Percentiles rank a stretch among this genome's conserved stretches.
These are phyloP conservation scores for Cladophialophora bantiana DNA, from an alignment of 2,329 filamentous ascomycete species.

Conservation along the genomic window DNA sequence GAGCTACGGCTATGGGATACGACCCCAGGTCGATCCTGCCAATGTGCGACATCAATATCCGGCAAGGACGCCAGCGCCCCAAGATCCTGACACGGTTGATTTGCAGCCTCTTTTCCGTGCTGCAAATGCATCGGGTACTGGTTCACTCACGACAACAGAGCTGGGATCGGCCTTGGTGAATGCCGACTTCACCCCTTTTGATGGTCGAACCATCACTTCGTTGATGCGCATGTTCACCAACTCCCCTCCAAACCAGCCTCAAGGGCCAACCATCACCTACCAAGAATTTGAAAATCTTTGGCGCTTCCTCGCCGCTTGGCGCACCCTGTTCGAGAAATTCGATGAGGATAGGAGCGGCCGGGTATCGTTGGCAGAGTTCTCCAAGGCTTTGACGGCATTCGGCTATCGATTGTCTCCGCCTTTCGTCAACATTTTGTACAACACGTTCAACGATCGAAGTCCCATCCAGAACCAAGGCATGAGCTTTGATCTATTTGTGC, in stretches of 20 bases:
- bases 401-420: conserved; percentile 85
- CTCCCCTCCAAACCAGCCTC: conserved; percentile 35
- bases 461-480: conserved; percentile 66
- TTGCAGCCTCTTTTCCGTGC: conserved; percentile 86
- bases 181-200: conserved; percentile 93
- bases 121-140: conserved; percentile 79
- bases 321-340: conserved; percentile 92
- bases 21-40: conserved; percentile 38
- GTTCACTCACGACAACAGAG: conserved; percentile 84
- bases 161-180: conserved; percentile 92
- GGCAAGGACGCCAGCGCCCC: conserved; percentile 44
- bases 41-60: conserved; percentile 29
- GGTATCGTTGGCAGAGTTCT: conserved; percentile 86
- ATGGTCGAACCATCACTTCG: conserved; percentile 92
- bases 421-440: conserved; percentile 85
- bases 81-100: conserved; percentile 62
- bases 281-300: conserved; percentile 96
- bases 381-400: conserved; percentile 88
- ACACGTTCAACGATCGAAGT: conserved; percentile 73
- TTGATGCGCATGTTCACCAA: conserved; percentile 94
- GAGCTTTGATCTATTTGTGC: conserved; percentile 96
- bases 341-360: conserved; percentile 85
- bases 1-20: conserved; percentile 60
- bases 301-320: conserved; percentile 95
- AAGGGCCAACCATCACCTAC: conserved; percentile 82